Evolutionary conservation across 2,329 filamentous ascomycete genomes (phyloP).

Genomic region (Microdochium nivale): DNA sequence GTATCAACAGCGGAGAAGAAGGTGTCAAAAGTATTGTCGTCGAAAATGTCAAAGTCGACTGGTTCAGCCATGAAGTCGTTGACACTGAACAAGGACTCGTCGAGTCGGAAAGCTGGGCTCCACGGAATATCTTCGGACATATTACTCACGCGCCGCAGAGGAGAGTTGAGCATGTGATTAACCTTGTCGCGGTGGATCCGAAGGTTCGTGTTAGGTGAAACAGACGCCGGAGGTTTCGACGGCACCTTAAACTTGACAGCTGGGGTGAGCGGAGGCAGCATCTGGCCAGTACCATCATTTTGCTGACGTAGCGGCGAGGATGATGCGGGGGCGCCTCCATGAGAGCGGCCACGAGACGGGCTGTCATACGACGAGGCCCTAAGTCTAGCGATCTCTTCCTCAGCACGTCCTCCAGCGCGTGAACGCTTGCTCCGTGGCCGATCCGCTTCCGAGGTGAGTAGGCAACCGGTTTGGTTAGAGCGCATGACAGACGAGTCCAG

Average conservation of each 20-base stretch:
- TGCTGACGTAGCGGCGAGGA: conserved; percentile 59
- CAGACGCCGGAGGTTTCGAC: conserved; percentile 56
- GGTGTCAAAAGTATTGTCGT: conserved; percentile 29
- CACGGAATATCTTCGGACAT: conserved; percentile 46
- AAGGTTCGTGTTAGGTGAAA: conserved; percentile 88
- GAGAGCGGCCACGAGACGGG: conserved; percentile 61
- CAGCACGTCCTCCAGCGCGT: conserved; percentile 58
- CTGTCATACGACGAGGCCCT: conserved; percentile 91
- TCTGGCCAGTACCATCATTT: conserved; percentile 41
- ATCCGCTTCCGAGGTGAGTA: conserved; percentile 71
- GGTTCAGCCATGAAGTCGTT: conserved; percentile 41
- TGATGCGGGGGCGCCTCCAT: conserved; percentile 43
- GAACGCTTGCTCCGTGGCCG: conserved; percentile 69
- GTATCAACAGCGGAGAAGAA: conserved; percentile 38
- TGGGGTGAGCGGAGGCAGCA: conserved; percentile 73
- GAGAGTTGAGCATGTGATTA: conserved; percentile 63
- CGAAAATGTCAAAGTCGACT: conserved; percentile 56
- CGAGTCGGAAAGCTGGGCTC: conserved; percentile 60
- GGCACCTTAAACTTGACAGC: conserved; percentile 70
- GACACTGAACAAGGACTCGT: conserved; percentile 44
- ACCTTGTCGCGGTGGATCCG: conserved; percentile 81
- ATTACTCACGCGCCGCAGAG: conserved; percentile 39
- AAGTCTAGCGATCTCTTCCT: conserved; percentile 90
- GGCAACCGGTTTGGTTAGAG: conserved; percentile 52
- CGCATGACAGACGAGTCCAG: conserved; percentile 84